phyloP scores from a whole-genome alignment of 345 rosid genomes.

The Eucalyptus marginata region DNA sequence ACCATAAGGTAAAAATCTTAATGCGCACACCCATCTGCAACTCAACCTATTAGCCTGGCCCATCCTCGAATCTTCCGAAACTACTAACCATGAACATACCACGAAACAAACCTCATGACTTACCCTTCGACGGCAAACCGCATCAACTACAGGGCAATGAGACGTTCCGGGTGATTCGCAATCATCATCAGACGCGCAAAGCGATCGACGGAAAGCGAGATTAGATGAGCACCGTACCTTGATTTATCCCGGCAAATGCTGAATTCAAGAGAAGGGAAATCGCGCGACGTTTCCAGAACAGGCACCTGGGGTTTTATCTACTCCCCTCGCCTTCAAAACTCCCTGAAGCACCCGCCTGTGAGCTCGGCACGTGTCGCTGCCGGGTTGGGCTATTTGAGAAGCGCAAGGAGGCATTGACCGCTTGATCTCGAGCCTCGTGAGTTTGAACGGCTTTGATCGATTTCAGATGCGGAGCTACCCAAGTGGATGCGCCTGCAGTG shows the following conservation, averaged over 20 bases:
- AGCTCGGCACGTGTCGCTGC: neutral
- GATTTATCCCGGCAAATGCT: neutral
- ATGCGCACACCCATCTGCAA: neutral
- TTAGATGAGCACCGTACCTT: neutral
- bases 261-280: neutral
- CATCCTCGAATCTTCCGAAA: neutral
- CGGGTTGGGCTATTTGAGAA: neutral
- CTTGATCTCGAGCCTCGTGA: neutral
- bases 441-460: neutral
- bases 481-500: neutral
- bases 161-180: neutral
- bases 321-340: neutral
- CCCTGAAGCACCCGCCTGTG: neutral
- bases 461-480: neutral
- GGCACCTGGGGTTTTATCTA: no score
- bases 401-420: neutral
- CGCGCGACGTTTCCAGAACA: neutral
- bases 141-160: neutral
- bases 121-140: neutral
- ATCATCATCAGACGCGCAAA: neutral
- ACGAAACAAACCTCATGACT: neutral
- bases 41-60: neutral
- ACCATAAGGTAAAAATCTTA: neutral
- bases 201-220: neutral
- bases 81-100: neutral